phyloP scores from a whole-genome alignment of 1,284 basidiomycete genomes.

The Apiotrichum gracile region DNA sequence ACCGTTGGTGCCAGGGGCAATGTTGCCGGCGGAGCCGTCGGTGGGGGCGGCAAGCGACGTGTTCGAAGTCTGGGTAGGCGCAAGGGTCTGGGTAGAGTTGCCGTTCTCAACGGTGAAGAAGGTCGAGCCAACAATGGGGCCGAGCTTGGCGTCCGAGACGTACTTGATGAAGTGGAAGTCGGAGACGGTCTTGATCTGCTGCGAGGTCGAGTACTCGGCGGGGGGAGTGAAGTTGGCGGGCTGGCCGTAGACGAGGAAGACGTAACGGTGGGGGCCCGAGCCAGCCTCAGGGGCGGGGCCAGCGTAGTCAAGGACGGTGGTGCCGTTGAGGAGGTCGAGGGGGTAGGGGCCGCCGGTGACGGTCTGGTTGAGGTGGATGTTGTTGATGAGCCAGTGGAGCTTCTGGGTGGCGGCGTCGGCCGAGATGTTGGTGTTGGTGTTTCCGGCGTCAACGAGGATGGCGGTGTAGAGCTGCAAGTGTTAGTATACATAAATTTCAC shows the following conservation, averaged over 20 bases:
- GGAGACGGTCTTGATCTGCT: conserved; percentile 55
- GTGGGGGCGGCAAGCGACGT: not conserved
- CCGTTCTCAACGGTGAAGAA: conserved; percentile 73
- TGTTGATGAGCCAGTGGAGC: conserved; percentile 75
- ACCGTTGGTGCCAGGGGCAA: conserved; percentile 37
- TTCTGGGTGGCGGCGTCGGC: conserved; percentile 47
- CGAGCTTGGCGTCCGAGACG: conserved; percentile 40
- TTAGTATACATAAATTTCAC: not conserved
- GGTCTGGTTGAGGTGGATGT: conserved; percentile 53
- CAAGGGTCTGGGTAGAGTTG: conserved; percentile 52
- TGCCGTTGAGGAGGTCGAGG: conserved; percentile 16
- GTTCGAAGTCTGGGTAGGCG: conserved; percentile 1
- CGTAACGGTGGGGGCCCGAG: conserved; percentile 63
- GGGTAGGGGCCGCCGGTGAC: conserved; percentile 47
- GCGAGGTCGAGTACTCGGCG: conserved; percentile 51
- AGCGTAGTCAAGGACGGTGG: conserved; percentile 57
- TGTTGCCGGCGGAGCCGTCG: conserved; percentile 10
- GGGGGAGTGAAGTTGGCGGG: conserved; percentile 57
- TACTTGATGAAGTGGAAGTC: conserved; percentile 51
- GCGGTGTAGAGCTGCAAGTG: conserved; percentile 53
- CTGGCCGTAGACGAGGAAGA: conserved; percentile 15
- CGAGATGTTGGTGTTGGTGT: conserved; percentile 54
- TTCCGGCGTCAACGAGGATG: conserved; percentile 62
- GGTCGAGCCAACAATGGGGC: conserved; percentile 48
- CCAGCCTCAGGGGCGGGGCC: conserved; percentile 64